These are phyloP conservation scores for Morella rubra DNA, from an alignment of 306 rosid species.

Conservation along the genomic window DNA sequence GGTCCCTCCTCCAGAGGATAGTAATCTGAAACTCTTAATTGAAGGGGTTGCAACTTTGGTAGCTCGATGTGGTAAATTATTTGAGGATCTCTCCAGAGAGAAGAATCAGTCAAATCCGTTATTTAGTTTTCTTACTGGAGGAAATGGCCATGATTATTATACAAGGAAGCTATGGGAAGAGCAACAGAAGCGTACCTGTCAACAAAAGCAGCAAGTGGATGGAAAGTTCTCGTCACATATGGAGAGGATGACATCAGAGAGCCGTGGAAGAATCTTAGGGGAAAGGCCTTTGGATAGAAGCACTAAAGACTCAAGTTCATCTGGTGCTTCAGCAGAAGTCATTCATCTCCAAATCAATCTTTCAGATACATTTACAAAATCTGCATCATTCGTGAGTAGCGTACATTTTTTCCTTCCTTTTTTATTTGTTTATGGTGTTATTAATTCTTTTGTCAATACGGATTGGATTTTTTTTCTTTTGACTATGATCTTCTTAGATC, in stretches of 20 bases:
- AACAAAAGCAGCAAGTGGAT: slow-evolving; percentile 53
- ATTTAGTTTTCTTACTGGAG: slow-evolving; percentile 88
- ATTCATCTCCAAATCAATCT: slow-evolving; percentile 81
- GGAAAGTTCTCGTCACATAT: slow-evolving; percentile 47
- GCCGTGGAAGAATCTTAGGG: slow-evolving; percentile 80
- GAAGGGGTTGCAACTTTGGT: slow-evolving; percentile 94
- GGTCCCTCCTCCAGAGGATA: slow-evolving; percentile 76
- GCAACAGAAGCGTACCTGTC: slow-evolving; percentile 55
- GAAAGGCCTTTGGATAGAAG: slow-evolving; percentile 84
- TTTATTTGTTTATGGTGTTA: slow-evolving; percentile 25
- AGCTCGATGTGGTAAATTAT: slow-evolving; percentile 90
- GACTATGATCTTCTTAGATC: slow-evolving; percentile 23
- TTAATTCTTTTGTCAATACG: slow-evolving; percentile 24
- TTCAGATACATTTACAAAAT: slow-evolving; percentile 75
- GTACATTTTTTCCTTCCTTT: slow-evolving; percentile 16
- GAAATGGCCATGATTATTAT: slow-evolving; percentile 86
- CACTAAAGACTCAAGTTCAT: slow-evolving; percentile 50
- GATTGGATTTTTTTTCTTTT: neutral
- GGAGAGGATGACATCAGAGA: slow-evolving; percentile 78
- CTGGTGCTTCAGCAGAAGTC: slow-evolving; percentile 46
- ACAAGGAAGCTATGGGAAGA: slow-evolving; percentile 94
- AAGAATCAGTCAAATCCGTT: slow-evolving; percentile 78
- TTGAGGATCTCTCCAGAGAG: slow-evolving; percentile 93
- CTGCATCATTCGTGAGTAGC: slow-evolving; percentile 71
- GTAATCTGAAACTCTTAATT: slow-evolving; percentile 73